Evolutionary conservation across 495 filamentous ascomycete genomes (phyloP).

Genomic region (Trichocladium uniseriatum): DNA sequence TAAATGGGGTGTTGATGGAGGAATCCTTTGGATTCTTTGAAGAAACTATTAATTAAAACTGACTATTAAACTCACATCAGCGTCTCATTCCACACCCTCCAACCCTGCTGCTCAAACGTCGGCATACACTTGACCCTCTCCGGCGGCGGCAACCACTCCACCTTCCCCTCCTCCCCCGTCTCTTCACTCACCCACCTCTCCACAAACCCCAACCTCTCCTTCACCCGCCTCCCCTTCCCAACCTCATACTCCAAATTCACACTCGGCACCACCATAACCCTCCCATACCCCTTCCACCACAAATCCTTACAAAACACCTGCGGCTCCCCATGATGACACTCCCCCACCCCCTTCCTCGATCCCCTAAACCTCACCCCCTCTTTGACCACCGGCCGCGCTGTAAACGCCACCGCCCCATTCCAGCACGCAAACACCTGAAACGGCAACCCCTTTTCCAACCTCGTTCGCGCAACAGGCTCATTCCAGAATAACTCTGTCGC

Average conservation of each 20-base stretch:
- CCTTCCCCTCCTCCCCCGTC: not conserved
- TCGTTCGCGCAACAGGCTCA: conserved; percentile 21
- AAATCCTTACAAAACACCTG: conserved; percentile 42
- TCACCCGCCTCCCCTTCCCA: conserved; percentile 27
- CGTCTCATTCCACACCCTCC: conserved; percentile 20
- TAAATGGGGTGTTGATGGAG: too few species aligned
- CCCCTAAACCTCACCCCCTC: conserved; percentile 30
- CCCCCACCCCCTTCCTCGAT: conserved; percentile 17
- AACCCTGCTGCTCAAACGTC: conserved; percentile 15
- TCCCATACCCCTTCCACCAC: conserved; percentile 36
- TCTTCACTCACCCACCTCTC: not conserved
- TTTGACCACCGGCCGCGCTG: conserved; percentile 24
- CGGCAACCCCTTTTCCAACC: conserved; percentile 24
- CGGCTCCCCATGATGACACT: conserved; percentile 41
- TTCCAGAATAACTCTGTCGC: conserved; percentile 40
- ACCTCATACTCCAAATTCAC: conserved; percentile 41
- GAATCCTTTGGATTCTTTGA: too few species aligned
- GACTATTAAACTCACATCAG: too few species aligned
- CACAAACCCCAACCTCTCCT: conserved; percentile 34
- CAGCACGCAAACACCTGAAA: conserved; percentile 50
- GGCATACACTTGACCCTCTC: conserved; percentile 23
- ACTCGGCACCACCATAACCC: conserved; percentile 39
- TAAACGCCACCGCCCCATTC: conserved; percentile 38
- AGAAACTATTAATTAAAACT: too few species aligned
- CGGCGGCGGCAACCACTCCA: conserved; percentile 15